These are phyloP conservation scores for Chrysosporium keratinophilum DNA, from an alignment of 2,329 filamentous ascomycete genomes.

Conservation along the genomic window DNA sequence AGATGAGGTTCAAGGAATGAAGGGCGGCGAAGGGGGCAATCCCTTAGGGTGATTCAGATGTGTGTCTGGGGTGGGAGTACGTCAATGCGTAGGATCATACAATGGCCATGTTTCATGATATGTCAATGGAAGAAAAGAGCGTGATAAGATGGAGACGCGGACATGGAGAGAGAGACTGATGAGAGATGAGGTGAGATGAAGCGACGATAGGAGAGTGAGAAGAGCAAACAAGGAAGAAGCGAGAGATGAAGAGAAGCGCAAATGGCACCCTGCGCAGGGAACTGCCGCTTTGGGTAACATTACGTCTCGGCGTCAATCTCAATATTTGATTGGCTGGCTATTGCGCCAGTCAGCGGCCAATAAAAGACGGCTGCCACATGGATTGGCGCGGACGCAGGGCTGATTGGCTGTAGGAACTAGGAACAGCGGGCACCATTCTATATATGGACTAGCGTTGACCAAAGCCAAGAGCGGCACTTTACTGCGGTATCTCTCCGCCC, in stretches of 20 bases:
- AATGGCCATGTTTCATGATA: background rate
- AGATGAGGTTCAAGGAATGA: background rate
- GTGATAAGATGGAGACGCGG: background rate
- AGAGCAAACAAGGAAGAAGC: background rate
- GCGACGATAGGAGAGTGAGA: background rate
- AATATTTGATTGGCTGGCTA: too few relatives aligned
- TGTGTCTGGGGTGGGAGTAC: background rate
- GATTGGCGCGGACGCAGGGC: too few relatives aligned
- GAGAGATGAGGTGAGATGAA: background rate
- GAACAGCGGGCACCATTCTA: too few relatives aligned
- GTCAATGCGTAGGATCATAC: background rate
- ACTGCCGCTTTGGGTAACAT: background rate
- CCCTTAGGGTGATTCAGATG: slow-evolving; percentile 6
- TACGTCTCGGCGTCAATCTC: background rate
- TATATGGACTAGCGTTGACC: too few relatives aligned
- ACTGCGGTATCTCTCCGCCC: too few relatives aligned
- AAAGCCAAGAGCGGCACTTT: too few relatives aligned
- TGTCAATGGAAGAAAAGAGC: background rate
- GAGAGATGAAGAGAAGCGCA: background rate
- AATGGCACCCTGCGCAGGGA: background rate
- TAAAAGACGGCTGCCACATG: too few relatives aligned
- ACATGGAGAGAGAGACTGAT: background rate
- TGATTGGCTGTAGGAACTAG: too few relatives aligned
- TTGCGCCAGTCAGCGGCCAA: too few relatives aligned
- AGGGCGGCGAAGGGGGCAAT: slow-evolving; percentile 1